Percentiles rank a stretch among this genome's conserved stretches.
These are phyloP conservation scores for Rutidosis leptorrhynchoides DNA, from an alignment of 129 eudicot genomes.

Conservation along the genomic window DNA sequence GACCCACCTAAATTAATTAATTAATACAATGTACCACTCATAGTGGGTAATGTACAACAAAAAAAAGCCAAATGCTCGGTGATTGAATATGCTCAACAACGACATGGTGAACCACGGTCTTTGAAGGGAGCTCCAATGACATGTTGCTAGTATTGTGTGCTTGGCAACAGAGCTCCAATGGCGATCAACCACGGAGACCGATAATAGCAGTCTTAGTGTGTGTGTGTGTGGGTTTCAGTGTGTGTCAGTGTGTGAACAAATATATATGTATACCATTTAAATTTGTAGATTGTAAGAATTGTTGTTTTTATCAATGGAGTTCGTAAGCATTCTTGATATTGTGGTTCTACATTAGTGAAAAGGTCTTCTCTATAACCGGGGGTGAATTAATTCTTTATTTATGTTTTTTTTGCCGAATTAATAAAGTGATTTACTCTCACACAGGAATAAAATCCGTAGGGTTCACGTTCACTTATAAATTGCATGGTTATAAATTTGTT, in stretches of 20 bases:
- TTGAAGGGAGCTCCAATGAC: too few species aligned
- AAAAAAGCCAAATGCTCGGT: too few species aligned
- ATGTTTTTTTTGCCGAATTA: neutral
- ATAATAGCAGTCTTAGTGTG: too few species aligned
- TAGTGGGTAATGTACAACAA: too few species aligned
- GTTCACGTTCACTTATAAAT: neutral
- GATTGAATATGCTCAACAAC: too few species aligned
- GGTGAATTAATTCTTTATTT: neutral
- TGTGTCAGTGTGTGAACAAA: neutral
- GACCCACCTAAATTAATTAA: too few species aligned
- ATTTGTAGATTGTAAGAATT: neutral
- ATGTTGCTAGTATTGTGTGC: too few species aligned
- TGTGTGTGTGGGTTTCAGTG: too few species aligned
- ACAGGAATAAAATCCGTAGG: neutral
- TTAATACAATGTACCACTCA: too few species aligned
- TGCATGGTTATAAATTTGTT: conserved; percentile 16
- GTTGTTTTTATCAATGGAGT: neutral
- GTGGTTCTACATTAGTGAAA: neutral
- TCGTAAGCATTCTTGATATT: conserved; percentile 5
- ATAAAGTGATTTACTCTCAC: neutral
- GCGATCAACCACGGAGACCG: too few species aligned
- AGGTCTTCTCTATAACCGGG: neutral
- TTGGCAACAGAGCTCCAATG: too few species aligned
- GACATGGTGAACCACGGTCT: too few species aligned
- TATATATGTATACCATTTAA: neutral